These are phyloP conservation scores for Pythium scleroteichum DNA, from an alignment of 352 stramenopile genomes.

Conservation along the genomic window DNA sequence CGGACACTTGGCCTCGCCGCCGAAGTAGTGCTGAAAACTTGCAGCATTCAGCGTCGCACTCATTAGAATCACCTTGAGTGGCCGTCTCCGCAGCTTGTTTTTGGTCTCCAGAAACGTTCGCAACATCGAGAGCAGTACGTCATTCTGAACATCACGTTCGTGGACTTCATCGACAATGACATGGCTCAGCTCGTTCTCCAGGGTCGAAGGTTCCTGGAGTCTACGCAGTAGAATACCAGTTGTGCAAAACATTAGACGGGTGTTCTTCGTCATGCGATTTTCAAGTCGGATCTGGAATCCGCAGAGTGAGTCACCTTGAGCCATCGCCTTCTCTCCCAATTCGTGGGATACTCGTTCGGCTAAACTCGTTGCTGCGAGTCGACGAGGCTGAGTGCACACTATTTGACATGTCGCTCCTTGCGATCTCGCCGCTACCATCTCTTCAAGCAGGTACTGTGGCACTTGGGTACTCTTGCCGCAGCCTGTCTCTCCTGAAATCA, in stretches of 20 bases:
- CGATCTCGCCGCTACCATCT: constrained; percentile 65
- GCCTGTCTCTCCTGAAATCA: constrained; percentile 95
- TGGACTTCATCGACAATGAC: constrained; percentile 99
- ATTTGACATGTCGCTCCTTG: constrained; percentile 89
- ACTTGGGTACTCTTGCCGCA: constrained; percentile 97
- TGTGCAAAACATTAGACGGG: constrained; percentile 94
- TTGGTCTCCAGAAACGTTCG: constrained; percentile 71
- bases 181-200: constrained; percentile 91
- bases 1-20: constrained; percentile 72
- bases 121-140: constrained; percentile 92
- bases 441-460: constrained; percentile 95
- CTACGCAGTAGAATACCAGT: constrained; percentile 94
- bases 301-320: constrained; percentile 57
- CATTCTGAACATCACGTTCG: constrained; percentile 93
- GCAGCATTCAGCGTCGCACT: constrained; percentile 95
- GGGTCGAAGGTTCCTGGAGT: constrained; percentile 81
- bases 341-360: constrained; percentile 93
- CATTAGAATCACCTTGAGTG: constrained; percentile 96
- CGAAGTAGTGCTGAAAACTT: constrained; percentile 96
- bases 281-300: constrained; percentile 96
- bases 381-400: constrained; percentile 95
- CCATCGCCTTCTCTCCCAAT: constrained; percentile 78
- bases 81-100: constrained; percentile 42
- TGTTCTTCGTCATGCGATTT: constrained; percentile 79
- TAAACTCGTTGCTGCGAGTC: constrained; percentile 95